Conservation (phyloP, 495 filamentous ascomycete species). For the Ramalina peruviana region DNA sequence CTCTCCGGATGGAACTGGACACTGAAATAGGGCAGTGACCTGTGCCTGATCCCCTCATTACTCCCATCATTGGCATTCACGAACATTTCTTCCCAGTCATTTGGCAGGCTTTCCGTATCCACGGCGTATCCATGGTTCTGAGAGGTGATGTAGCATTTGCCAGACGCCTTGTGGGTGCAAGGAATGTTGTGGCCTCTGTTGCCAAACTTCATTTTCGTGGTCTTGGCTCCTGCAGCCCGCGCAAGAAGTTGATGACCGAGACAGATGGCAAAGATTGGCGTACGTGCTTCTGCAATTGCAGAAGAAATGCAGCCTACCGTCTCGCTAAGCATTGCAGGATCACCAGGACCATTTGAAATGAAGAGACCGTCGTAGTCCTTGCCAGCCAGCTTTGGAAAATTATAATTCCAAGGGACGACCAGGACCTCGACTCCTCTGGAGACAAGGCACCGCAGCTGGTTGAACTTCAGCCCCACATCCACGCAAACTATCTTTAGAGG, state of each 20-base stretch:
- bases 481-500: constrained; percentile 75
- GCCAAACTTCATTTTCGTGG: constrained; percentile 94
- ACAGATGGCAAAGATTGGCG: constrained; percentile 93
- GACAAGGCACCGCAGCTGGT: constrained; percentile 87
- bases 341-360: constrained; percentile 93
- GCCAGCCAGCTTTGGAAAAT: constrained; percentile 60
- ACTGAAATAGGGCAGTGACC: constrained; percentile 79
- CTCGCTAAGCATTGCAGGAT: constrained; percentile 65
- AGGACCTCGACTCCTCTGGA: constrained; percentile 85
- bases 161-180: constrained; percentile 85
- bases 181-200: constrained; percentile 98
- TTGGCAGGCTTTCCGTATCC: constrained; percentile 57
- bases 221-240: constrained; percentile 75
- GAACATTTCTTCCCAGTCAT: constrained; percentile 82
- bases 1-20: constrained; percentile 98
- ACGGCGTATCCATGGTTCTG: constrained; percentile 90
- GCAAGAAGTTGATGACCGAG: constrained; percentile 91
- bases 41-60: constrained; percentile 91
- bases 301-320: constrained; percentile 64
- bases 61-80: constrained; percentile 96
- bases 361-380: constrained; percentile 91
- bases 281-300: constrained; percentile 58
- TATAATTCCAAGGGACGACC: constrained; percentile 90
- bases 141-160: constrained; percentile 94
- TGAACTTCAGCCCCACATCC: constrained; percentile 95